These are phyloP conservation scores for Candida vaughaniae DNA, from an alignment of 805 yeast genomes.

Conservation along the genomic window DNA sequence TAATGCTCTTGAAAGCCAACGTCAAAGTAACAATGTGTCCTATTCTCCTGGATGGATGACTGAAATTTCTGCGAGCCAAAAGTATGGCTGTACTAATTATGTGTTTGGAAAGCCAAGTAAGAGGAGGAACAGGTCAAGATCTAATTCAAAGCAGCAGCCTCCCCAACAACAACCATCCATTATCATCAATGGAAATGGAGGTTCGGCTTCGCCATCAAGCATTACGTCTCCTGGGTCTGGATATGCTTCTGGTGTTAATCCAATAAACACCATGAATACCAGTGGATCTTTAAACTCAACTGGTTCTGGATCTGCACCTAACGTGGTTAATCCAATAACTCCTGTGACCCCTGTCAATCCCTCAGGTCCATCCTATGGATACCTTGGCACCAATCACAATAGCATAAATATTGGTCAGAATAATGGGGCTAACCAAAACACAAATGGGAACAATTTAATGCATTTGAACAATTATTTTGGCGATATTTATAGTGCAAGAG, in stretches of 20 bases:
- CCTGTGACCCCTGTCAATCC: too few relatives aligned
- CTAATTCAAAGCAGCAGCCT: slow-evolving; percentile 8
- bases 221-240: slow-evolving; percentile 1
- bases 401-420: too few relatives aligned
- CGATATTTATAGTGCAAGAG: too few relatives aligned
- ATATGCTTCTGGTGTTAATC: too few relatives aligned
- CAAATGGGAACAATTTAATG: too few relatives aligned
- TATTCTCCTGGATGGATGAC: slow-evolving; percentile 32
- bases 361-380: too few relatives aligned
- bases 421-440: too few relatives aligned
- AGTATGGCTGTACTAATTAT: slow-evolving; percentile 37
- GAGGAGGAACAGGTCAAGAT: slow-evolving; percentile 11
- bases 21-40: slow-evolving; percentile 19
- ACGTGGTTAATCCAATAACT: too few relatives aligned
- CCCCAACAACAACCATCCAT: neutral
- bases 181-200: neutral
- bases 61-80: slow-evolving; percentile 38
- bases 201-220: slow-evolving; percentile 1
- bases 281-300: slow-evolving; percentile 2
- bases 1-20: slow-evolving; percentile 23
- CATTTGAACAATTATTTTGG: too few relatives aligned
- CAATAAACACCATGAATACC: neutral
- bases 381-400: too few relatives aligned
- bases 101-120: slow-evolving; percentile 15
- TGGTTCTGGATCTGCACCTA: too few relatives aligned